Evolutionary conservation across 2,329 filamentous ascomycete genomes (phyloP), one percentile per base, ranked within the genome.

Genomic region (Trichothecium roseum): DNA sequence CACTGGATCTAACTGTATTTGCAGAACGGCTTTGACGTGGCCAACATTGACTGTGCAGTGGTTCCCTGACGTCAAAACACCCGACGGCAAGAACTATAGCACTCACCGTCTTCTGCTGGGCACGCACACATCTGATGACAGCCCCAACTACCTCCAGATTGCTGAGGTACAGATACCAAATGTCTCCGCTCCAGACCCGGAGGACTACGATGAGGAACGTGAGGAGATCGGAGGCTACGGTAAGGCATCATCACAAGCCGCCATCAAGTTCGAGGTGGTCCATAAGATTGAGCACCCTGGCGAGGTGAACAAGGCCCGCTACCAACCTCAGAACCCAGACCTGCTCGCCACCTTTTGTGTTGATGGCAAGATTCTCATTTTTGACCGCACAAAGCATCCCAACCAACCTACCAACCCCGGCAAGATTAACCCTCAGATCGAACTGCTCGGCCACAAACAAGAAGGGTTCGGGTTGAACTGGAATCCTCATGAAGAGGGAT

Each of bases 221-320:
- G 89, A 86, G 40, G 91, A 98, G 60, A 85, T 96, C 54, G 91
- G 93, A 35, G 91, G 91, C 32, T 88, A 95, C 56, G 88, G 86
- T 28, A 83, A 81, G 34, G 80, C 81, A 41, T 57, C 57, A 10
- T 83, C 85, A 44, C 72, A 79, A 16, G 70, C 78, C 15, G 68
- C 75, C 29, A 81, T 96, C 57, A 87, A 84, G 51, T 94, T 94
- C 67, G 82, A 83, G 45, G 84, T 98, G 50, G 81, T 91, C 35
- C 91, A 98, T 60, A 91, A 84, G 60, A 98, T 98, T 55, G 84
- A 94, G 56, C 91, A 98, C 56, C 87, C 88, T 13, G 84, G 85
- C 43, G 91, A 98, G 59, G 87, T 98, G 55, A 98, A 98, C 71
- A 98, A 96, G 66, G 93, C 91, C 13, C 81, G 91, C 46, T 96